Evolutionary conservation across 257 asterid species (phyloP), one percentile per base, ranked within the genome.

Genomic region (Fraxinus quadrangulata): DNA sequence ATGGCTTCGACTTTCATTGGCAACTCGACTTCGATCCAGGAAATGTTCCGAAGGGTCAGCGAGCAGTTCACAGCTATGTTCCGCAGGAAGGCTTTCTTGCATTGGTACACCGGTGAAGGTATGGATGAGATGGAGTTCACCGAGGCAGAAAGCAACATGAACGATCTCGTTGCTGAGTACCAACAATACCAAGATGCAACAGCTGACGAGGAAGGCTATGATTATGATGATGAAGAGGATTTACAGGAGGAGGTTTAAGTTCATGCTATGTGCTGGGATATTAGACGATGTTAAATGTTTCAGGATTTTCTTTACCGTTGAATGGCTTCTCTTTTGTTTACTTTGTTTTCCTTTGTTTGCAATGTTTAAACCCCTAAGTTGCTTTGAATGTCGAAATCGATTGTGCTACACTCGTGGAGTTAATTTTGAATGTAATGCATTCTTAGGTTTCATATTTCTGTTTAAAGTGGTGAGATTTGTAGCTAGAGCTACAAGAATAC

Each of bases 41-140:
- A 85, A 73, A 85, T 85, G 88, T 85, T 85, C 72, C 26, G 86
- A 71, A 83, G 86, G 80, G 89, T 85, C 10, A 85, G 89, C 4
- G 85, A 83, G 83, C 89, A 85, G 78, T 85, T 85, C 74, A 85
- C 86, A 0, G 88, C 88, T 63, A 85, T 85, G 88, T 85, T 85
- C 74, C 69, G 86, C 66, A 85, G 89, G 17, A 85, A 85, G 72
- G 88, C 89, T 81, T 86, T 86, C 89, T 79, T 86, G 86, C 89
- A 86, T 75, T 86, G 89, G 89, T 86, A 86, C 75, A 86, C 89
- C 0, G 87, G 89, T 4, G 89, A 86, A 61, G 89, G 89, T 21
- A 86, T 86, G 87, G 89, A 83, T 26, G 89, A 86, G 83, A 86
- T 86, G 89, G 89, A 86, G 68, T 86, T 86, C 21, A 86, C 89